Conservation (phyloP, 306 rosid species). For the Bauhinia variegata region DNA sequence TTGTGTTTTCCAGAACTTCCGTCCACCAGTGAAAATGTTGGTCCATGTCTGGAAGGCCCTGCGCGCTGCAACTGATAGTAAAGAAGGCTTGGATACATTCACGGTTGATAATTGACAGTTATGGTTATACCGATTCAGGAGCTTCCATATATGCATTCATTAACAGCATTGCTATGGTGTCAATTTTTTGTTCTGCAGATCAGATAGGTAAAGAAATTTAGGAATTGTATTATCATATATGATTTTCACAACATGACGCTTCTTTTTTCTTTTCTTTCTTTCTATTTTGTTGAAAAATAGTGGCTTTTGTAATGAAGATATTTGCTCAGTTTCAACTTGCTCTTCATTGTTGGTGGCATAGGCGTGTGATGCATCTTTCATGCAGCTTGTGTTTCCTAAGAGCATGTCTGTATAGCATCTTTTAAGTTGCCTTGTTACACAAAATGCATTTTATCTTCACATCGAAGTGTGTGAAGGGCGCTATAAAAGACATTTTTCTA, state of each 20-base stretch:
- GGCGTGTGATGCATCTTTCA: background rate
- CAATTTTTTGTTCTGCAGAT: background rate
- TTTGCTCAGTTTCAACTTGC: too few relatives aligned
- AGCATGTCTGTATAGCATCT: background rate
- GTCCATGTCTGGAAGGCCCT: conserved; percentile 92
- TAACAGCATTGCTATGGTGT: background rate
- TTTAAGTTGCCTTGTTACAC: background rate
- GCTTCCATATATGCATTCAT: background rate
- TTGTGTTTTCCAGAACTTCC: conserved; percentile 53
- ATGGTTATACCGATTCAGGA: conserved; percentile 12
- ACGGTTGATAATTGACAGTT: conserved; percentile 37
- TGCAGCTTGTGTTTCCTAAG: conserved; percentile 1
- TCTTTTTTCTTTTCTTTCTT: too few relatives aligned
- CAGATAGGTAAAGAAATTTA: background rate
- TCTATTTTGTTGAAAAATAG: too few relatives aligned
- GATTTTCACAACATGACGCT: background rate
- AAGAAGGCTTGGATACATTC: conserved; percentile 36
- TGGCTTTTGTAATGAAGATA: background rate
- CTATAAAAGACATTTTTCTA: too few relatives aligned
- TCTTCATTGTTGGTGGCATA: background rate
- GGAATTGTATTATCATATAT: background rate
- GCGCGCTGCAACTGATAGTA: conserved; percentile 60
- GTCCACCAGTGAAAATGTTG: conserved; percentile 81
- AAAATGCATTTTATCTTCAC: too few relatives aligned
- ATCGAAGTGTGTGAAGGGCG: background rate